Percentiles rank a stretch among this genome's conserved stretches.
Evolutionary conservation across 2,329 filamentous ascomycete genomes (phyloP).

Genomic region (Penicillium hordei): DNA sequence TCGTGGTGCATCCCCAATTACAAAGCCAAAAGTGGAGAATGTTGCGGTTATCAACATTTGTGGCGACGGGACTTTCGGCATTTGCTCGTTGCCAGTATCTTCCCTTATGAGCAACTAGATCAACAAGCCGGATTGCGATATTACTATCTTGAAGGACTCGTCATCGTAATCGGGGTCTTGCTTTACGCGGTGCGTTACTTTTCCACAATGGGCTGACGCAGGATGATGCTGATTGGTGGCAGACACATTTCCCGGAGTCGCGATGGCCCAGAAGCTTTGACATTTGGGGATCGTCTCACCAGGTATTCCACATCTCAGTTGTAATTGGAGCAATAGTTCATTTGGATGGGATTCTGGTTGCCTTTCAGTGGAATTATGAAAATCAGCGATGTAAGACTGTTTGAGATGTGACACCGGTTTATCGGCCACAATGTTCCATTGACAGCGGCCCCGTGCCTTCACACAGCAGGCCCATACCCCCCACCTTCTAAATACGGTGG

Average conservation of each 20-base stretch:
- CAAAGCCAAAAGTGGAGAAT: conserved; percentile 30
- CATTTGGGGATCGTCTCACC: conserved; percentile 37
- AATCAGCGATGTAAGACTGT: not conserved
- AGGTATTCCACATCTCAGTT: conserved; percentile 38
- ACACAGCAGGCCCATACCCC: not conserved
- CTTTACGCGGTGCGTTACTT: conserved; percentile 33
- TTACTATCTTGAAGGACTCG: conserved; percentile 33
- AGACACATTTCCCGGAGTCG: conserved; percentile 26
- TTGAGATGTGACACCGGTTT: not conserved
- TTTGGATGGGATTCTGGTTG: not conserved
- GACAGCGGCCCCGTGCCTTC: not conserved
- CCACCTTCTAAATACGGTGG: not conserved
- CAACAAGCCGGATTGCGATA: conserved; percentile 30
- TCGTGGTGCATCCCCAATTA: conserved; percentile 39
- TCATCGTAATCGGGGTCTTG: conserved; percentile 10
- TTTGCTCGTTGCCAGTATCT: conserved; percentile 31
- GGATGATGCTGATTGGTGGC: not conserved
- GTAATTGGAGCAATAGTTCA: conserved; percentile 11
- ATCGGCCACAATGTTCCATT: not conserved
- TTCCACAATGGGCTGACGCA: conserved; percentile 14
- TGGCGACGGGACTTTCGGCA: conserved; percentile 34
- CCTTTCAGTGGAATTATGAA: not conserved
- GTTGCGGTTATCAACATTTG: conserved; percentile 30
- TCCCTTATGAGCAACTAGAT: conserved; percentile 21
- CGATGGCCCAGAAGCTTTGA: conserved; percentile 35